phyloP scores from a whole-genome alignment of 352 stramenopile species.

The Phytophthora aleatoria region DNA sequence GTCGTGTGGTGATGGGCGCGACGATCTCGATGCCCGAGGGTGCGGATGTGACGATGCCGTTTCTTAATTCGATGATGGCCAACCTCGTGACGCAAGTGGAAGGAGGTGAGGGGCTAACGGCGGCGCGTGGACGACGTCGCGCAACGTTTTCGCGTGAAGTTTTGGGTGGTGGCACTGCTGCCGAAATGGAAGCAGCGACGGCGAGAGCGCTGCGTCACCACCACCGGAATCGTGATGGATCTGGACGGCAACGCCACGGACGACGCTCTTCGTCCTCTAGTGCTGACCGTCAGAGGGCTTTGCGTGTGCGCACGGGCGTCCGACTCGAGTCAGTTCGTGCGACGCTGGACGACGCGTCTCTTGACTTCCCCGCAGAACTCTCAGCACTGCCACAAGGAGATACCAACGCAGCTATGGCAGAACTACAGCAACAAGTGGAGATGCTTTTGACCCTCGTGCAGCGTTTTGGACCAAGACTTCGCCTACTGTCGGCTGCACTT shows the following conservation, averaged over 20 bases:
- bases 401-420: conserved; percentile 23
- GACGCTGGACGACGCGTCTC: conserved; percentile 47
- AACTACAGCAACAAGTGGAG: conserved; percentile 58
- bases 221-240: conserved; percentile 33
- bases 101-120: conserved; percentile 16
- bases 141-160: conserved; percentile 24
- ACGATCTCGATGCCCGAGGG: conserved; percentile 76
- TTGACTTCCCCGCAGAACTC: conserved; percentile 34
- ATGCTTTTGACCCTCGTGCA: conserved; percentile 51
- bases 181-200: conserved; percentile 24
- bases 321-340: conserved; percentile 46
- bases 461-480: conserved; percentile 53
- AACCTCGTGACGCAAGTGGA: conserved; percentile 69
- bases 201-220: conserved; percentile 33
- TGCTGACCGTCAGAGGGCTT: conserved; percentile 35
- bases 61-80: conserved; percentile 83
- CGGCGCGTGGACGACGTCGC: conserved; percentile 19
- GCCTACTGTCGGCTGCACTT: conserved; percentile 52
- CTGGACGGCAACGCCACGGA: conserved; percentile 18
- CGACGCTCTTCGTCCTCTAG: conserved; percentile 23
- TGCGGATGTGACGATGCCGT: conserved; percentile 72
- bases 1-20: conserved; percentile 74
- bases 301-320: conserved; percentile 43
- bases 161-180: conserved; percentile 5
- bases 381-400: conserved; percentile 25